A percentile compares a stretch with the other conserved stretches of the same genome.
Evolutionary conservation across 2,329 filamentous ascomycete genomes (phyloP).

Genomic region (Cladophialophora bantiana): DNA sequence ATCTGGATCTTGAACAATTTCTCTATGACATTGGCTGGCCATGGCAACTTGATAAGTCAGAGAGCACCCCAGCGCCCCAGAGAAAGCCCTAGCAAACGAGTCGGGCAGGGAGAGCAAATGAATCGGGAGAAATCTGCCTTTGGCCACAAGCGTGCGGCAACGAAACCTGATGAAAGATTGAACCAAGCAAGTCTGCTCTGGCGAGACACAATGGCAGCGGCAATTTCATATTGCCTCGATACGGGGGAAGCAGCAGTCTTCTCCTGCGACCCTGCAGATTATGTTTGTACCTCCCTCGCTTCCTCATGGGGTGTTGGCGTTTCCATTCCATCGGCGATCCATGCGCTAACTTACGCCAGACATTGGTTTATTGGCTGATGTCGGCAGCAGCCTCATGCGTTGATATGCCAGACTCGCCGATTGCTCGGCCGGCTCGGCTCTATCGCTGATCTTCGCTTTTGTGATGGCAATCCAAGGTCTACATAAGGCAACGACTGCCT

Average conservation of each 20-base stretch:
- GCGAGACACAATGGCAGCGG: slow-evolving; percentile 42
- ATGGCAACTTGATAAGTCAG: too few relatives aligned
- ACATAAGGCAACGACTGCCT: not conserved
- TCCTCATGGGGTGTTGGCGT: not conserved
- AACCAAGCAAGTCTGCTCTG: too few relatives aligned
- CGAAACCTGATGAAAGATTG: too few relatives aligned
- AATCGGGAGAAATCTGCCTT: too few relatives aligned
- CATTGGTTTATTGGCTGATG: not conserved
- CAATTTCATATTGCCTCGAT: too few relatives aligned
- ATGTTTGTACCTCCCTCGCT: not conserved
- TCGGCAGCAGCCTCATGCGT: not conserved
- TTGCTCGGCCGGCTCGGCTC: not conserved
- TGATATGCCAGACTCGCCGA: not conserved
- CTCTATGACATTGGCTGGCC: too few relatives aligned
- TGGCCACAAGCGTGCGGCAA: too few relatives aligned
- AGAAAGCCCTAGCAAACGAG: too few relatives aligned
- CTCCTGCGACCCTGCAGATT: slow-evolving; percentile 48
- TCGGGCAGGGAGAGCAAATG: too few relatives aligned
- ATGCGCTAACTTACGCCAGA: not conserved
- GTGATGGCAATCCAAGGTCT: not conserved
- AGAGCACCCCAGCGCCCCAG: too few relatives aligned
- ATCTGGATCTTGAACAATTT: too few relatives aligned
- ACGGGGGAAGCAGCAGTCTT: slow-evolving; percentile 34
- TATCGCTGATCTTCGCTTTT: not conserved
- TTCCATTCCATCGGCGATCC: slow-evolving; percentile 33